Conservation (phyloP, 257 asterid species). For the Dorcoceras hygrometricum region DNA sequence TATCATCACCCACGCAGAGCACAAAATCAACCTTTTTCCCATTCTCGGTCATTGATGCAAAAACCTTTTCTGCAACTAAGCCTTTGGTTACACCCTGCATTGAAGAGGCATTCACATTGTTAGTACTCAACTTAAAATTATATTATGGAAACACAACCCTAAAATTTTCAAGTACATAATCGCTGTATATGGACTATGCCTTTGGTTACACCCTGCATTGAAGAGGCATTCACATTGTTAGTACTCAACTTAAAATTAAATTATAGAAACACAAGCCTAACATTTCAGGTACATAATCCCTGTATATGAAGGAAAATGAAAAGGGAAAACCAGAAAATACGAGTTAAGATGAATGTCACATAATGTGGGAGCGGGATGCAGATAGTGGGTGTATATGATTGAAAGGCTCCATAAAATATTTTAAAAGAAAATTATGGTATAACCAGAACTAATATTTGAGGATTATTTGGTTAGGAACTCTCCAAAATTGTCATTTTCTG, state of each 20-base stretch:
- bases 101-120: background rate
- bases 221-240: background rate
- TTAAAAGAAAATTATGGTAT: background rate
- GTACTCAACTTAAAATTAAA: background rate
- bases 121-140: background rate
- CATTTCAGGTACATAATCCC: background rate
- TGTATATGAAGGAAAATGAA: background rate
- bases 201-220: conserved; percentile 44
- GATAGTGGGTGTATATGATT: background rate
- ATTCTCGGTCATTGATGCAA: conserved; percentile 38
- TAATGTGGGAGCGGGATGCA: background rate
- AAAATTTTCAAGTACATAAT: background rate
- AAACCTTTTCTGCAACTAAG: conserved; percentile 47
- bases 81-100: conserved; percentile 52
- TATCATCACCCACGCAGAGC: conserved; percentile 55
- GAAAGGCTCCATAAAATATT: background rate
- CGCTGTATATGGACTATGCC: too few relatives aligned
- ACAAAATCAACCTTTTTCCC: conserved; percentile 49
- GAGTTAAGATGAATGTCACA: background rate
- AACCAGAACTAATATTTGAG: background rate
- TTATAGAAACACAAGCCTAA: background rate
- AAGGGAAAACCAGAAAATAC: too few relatives aligned
- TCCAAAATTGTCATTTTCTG: background rate
- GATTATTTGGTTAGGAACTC: background rate
- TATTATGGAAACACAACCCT: background rate